Evolutionary conservation across 768 basidiomycete species (phyloP), one percentile per base, ranked within the genome.

Genomic region (Lepiota subincarnata): DNA sequence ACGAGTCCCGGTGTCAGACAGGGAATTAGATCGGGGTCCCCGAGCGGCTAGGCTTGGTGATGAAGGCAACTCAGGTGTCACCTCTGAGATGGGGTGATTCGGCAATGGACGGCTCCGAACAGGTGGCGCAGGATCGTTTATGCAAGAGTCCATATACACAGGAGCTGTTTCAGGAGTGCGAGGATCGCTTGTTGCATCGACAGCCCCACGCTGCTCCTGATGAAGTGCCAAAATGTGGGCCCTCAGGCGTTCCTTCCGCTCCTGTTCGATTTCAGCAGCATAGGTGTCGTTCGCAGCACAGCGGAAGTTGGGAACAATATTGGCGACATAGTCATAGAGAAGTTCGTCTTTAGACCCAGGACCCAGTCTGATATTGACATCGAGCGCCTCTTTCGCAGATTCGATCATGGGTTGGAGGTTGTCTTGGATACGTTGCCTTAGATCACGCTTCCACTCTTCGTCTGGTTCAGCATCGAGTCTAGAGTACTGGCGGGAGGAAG

Each of bases 341-440:
- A 80, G 61, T 18, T 53, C 60, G 18, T 62, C 60, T 19, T 48
- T 48, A 12, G 62, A 68, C 14, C 71, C 59, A 63, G 78, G 56
- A 52, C 65, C 61, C 66, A 75, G 66, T 62, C 73, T 72, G 12
- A 89, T 69, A 62, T 81, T 76, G 13, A 69, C 66, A 34, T 81
- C 73, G 35, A 81, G 66, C 54, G 79, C 81, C 53, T 80, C 75
- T 67, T 83, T 83, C 16, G 87, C 81, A 55, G 86, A 86, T 50
- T 83, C 76, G 55, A 86, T 63, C 70, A 79, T 73, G 26, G 61
- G 51, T 45, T 64, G 50, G 18, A 75, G 62, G 6, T 68, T 69
- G 1, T 72, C 70, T 59, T 82, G 79, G 60, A 89, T 86, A 60
- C 74, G 71, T 28, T 56, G 60, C 61, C 63, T 70, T 59, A 81